Percentiles rank a stretch among this genome's conserved stretches.
Evolutionary conservation across 352 stramenopile species (phyloP).

Genomic region (Pythium grandisporangium): DNA sequence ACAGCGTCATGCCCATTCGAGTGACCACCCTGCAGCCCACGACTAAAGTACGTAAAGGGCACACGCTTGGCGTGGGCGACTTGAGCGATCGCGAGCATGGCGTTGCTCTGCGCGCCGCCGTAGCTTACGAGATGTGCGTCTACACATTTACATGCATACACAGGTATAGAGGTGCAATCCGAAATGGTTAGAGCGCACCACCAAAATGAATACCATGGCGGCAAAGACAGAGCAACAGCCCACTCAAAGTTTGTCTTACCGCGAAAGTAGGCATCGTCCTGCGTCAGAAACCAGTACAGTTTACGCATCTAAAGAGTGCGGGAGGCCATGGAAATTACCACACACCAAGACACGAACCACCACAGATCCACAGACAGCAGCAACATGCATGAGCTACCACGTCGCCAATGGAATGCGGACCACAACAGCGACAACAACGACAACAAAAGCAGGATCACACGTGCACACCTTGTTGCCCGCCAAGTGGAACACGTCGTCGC

Average conservation of each 20-base stretch:
- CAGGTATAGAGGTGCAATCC: not conserved
- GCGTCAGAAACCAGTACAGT: conserved; percentile 66
- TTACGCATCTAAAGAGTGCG: conserved; percentile 84
- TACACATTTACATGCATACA: not conserved
- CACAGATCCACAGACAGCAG: not conserved
- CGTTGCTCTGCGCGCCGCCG: conserved; percentile 77
- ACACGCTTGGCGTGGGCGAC: conserved; percentile 54
- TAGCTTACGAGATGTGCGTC: conserved; percentile 63
- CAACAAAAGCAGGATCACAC: too few relatives aligned
- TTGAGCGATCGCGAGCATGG: conserved; percentile 79
- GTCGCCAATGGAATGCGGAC: too few relatives aligned
- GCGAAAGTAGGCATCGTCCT: conserved; percentile 47
- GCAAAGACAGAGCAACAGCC: not conserved
- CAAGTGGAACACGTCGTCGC: conserved; percentile 73
- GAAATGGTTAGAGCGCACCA: too few relatives aligned
- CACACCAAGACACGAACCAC: too few relatives aligned
- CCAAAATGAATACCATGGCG: not conserved
- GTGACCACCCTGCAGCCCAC: conserved; percentile 12
- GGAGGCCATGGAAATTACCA: too few relatives aligned
- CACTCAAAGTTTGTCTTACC: conserved; percentile 11
- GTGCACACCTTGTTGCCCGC: conserved; percentile 75
- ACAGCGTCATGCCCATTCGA: too few relatives aligned
- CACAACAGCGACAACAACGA: too few relatives aligned
- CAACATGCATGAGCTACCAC: too few relatives aligned
- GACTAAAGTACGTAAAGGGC: conserved; percentile 84